Evolutionary conservation across 305 asterid genomes (phyloP).

Genomic region (Striga hermonthica): DNA sequence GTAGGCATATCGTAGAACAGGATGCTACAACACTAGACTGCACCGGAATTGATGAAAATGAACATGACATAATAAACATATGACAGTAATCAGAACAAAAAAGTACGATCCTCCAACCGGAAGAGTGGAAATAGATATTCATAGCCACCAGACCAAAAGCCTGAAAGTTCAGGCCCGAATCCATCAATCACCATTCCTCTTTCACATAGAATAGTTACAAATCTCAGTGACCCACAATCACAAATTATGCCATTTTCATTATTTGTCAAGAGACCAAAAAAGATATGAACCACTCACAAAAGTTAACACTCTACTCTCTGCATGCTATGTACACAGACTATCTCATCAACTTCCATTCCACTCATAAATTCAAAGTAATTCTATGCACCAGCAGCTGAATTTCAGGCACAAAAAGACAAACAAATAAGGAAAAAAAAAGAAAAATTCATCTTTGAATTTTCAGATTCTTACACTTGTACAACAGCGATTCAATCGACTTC

Average conservation of each 20-base stretch:
- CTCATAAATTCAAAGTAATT: constrained; percentile 15
- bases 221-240: neutral
- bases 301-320: constrained; percentile 5
- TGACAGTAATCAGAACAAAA: neutral
- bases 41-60: neutral
- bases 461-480: constrained; percentile 55
- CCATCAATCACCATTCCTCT: neutral
- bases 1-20: too few species aligned
- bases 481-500: constrained; percentile 57
- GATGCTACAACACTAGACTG: too few species aligned
- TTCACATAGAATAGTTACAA: neutral
- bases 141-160: too few species aligned
- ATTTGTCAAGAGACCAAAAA: neutral
- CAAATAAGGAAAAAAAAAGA: too few species aligned
- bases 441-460: constrained; percentile 32
- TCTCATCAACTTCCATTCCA: neutral
- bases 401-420: too few species aligned
- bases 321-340: constrained; percentile 31
- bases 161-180: neutral
- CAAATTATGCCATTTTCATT: neutral
- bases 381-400: neutral
- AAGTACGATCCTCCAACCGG: neutral
- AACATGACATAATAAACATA: neutral
- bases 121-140: neutral
- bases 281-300: neutral